phyloP scores from a whole-genome alignment of 2,329 filamentous ascomycete genomes.

The Sphaerulina populicola region DNA sequence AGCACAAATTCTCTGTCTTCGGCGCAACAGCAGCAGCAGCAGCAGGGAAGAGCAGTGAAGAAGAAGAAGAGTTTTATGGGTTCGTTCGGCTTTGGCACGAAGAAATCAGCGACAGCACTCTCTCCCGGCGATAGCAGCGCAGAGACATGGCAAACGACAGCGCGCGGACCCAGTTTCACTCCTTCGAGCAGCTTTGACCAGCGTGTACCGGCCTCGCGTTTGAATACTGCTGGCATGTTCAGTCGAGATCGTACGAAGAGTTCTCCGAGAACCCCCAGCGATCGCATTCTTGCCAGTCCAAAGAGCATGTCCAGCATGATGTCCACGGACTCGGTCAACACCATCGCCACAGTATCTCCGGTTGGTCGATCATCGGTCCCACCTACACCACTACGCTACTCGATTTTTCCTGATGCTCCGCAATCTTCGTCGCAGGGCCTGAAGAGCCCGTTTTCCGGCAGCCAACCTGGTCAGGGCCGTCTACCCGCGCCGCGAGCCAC shows the following conservation, averaged over 20 bases:
- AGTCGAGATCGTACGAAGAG: background rate
- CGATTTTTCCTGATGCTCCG: background rate
- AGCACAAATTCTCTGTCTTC: background rate
- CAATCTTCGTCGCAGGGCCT: background rate
- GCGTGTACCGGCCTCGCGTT: background rate
- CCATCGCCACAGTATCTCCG: conserved; percentile 4
- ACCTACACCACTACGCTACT: conserved; percentile 3
- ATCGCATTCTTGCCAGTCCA: background rate
- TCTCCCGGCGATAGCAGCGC: background rate
- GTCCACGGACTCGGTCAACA: conserved; percentile 6
- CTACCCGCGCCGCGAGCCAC: background rate
- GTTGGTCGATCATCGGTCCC: background rate
- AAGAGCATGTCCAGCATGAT: conserved; percentile 7
- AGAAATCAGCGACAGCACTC: conserved; percentile 1
- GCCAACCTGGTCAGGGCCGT: background rate
- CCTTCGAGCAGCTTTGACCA: background rate
- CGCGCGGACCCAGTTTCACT: background rate
- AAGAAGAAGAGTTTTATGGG: conserved; percentile 6
- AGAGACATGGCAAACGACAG: conserved; percentile 5
- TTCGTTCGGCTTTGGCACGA: conserved; percentile 2
- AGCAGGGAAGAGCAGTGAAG: background rate
- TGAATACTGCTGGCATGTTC: background rate
- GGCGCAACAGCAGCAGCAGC: background rate
- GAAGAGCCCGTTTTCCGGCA: background rate
- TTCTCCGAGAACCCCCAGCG: background rate